Conservation (phyloP, 768 basidiomycete species). For the Amanita jacksonii region DNA sequence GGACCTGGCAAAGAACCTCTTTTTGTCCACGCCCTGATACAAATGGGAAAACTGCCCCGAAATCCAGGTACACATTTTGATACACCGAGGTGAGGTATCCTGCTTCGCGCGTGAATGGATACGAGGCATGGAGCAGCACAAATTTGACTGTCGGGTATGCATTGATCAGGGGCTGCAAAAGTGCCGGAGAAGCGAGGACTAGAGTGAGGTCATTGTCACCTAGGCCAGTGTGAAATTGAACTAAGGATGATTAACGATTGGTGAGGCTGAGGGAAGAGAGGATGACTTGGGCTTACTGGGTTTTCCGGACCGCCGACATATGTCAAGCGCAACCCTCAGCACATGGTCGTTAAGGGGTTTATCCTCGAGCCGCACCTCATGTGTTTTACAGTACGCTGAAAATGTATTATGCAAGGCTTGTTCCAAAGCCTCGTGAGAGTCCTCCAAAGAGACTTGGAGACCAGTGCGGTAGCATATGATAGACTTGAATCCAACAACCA, state of each 20-base stretch:
- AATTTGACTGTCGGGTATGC: slow-evolving; percentile 50
- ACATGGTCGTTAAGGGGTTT: slow-evolving; percentile 62
- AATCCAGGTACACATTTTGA: slow-evolving; percentile 67
- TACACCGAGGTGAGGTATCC: slow-evolving; percentile 69
- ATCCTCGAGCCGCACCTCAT: slow-evolving; percentile 42
- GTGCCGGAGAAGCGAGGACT: slow-evolving; percentile 47
- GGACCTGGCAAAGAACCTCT: slow-evolving; percentile 45
- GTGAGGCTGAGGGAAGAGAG: neutral
- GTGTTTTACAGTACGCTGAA: slow-evolving; percentile 24
- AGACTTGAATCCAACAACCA: slow-evolving; percentile 66
- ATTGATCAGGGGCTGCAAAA: slow-evolving; percentile 60
- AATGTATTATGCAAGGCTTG: slow-evolving; percentile 24
- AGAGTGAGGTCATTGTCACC: slow-evolving; percentile 67
- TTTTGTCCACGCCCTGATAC: slow-evolving; percentile 58
- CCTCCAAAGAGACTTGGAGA: slow-evolving; percentile 36
- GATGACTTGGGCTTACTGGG: slow-evolving; percentile 36
- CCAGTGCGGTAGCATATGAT: slow-evolving; percentile 74
- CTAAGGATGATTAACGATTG: slow-evolving; percentile 30
- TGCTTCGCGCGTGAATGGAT: slow-evolving; percentile 71
- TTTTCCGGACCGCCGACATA: slow-evolving; percentile 43
- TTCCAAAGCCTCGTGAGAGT: slow-evolving; percentile 18
- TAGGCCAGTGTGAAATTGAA: slow-evolving; percentile 80
- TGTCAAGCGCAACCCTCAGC: slow-evolving; percentile 42
- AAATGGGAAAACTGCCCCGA: slow-evolving; percentile 69
- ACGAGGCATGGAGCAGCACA: slow-evolving; percentile 67